Evolutionary conservation across 2,329 filamentous ascomycete species (phyloP).

Genomic region (Neonectria magnoliae): DNA sequence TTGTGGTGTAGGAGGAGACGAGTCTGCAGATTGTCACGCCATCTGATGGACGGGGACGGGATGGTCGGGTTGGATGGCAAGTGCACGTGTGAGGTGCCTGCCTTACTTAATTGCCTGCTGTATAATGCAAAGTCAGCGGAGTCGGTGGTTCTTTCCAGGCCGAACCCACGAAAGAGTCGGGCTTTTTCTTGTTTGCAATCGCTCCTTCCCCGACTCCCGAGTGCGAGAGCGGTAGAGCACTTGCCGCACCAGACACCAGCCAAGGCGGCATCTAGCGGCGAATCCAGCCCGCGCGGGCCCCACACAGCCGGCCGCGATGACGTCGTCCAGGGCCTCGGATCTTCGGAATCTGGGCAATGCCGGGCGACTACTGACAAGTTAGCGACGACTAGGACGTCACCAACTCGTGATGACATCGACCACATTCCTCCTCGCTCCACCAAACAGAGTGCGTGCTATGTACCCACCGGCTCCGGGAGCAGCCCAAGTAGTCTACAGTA

Average conservation of each 20-base stretch:
- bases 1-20: no score
- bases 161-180: background rate
- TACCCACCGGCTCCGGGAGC: background rate
- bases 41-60: no score
- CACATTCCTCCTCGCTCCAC: slow-evolving; percentile 5
- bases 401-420: background rate
- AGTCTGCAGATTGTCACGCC: background rate
- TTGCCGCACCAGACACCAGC: no score
- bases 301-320: background rate
- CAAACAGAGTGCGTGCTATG: slow-evolving; percentile 1
- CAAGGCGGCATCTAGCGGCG: background rate
- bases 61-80: background rate
- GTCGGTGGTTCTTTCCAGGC: background rate
- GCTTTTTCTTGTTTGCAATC: background rate
- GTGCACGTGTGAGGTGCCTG: background rate
- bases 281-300: background rate
- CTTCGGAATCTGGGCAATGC: background rate
- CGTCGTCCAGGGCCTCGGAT: background rate
- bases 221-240: background rate
- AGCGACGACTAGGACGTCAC: slow-evolving; percentile 1
- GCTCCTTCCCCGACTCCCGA: background rate
- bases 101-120: no score
- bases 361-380: background rate
- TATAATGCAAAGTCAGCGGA: background rate
- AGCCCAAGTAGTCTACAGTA: background rate